phyloP scores from a whole-genome alignment of 2,329 filamentous ascomycete species.

The Purpureocillium takamizusanense region DNA sequence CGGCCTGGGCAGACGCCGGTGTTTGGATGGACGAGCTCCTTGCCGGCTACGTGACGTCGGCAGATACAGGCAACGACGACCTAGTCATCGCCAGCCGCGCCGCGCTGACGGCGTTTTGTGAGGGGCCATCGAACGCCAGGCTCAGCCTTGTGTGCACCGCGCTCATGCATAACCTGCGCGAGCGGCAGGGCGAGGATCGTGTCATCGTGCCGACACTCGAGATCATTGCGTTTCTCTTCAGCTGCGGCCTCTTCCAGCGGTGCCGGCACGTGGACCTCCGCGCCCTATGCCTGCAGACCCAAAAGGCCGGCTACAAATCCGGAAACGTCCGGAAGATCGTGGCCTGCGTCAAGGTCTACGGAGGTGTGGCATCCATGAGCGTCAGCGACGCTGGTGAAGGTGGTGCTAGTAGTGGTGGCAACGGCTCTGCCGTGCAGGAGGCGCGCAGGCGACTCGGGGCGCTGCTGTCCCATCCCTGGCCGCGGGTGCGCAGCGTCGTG shows the following conservation, averaged over 20 bases:
- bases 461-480: slow-evolving; percentile 76
- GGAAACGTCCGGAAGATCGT: slow-evolving; percentile 74
- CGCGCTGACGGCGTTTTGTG: slow-evolving; percentile 51
- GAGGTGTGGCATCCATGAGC: slow-evolving; percentile 45
- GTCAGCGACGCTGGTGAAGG: slow-evolving; percentile 11
- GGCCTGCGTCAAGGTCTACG: slow-evolving; percentile 73
- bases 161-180: slow-evolving; percentile 44
- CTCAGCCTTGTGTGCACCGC: slow-evolving; percentile 37
- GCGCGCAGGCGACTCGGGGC: slow-evolving; percentile 61
- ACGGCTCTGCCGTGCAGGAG: slow-evolving; percentile 28
- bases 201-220: slow-evolving; percentile 69
- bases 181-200: slow-evolving; percentile 53
- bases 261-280: slow-evolving; percentile 34
- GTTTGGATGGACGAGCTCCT: slow-evolving; percentile 46
- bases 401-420: slow-evolving; percentile 4
- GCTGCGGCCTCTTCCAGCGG: slow-evolving; percentile 42
- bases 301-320: slow-evolving; percentile 75
- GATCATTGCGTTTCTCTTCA: slow-evolving; percentile 66
- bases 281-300: slow-evolving; percentile 58
- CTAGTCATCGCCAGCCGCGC: slow-evolving; percentile 60
- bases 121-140: slow-evolving; percentile 23
- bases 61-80: slow-evolving; percentile 69
- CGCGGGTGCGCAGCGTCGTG: slow-evolving; percentile 54
- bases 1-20: slow-evolving; percentile 20
- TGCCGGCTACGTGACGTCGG: slow-evolving; percentile 61